phyloP scores from a whole-genome alignment of 2,329 filamentous ascomycete species.

The Neofusicoccum sp. region DNA sequence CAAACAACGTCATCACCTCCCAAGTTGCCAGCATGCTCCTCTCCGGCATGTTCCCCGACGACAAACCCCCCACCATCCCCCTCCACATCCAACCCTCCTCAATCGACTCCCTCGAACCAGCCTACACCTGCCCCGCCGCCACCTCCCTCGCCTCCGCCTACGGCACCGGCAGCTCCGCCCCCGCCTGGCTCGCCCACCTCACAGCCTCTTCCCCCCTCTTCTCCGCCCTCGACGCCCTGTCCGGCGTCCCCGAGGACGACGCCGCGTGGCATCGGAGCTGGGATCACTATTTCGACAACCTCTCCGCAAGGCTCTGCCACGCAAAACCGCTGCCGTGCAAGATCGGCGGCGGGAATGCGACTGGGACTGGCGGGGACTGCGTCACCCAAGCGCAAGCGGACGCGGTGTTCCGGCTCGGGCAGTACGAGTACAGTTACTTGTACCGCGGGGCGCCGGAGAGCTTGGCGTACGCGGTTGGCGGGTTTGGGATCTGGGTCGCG shows the following conservation, averaged over 20 bases:
- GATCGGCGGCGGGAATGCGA: neutral
- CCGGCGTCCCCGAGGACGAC: constrained; percentile 58
- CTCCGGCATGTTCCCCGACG: constrained; percentile 61
- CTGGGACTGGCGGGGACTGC: constrained; percentile 44
- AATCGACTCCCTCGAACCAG: constrained; percentile 72
- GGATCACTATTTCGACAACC: constrained; percentile 84
- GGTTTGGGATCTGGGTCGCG: constrained; percentile 71
- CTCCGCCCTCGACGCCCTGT: constrained; percentile 62
- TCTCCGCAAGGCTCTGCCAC: constrained; percentile 77
- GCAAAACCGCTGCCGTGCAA: constrained; percentile 67
- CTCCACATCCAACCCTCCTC: constrained; percentile 51
- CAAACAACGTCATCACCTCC: constrained; percentile 78
- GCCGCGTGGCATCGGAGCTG: constrained; percentile 67
- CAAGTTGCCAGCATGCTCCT: constrained; percentile 77
- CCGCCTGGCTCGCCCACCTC: constrained; percentile 64
- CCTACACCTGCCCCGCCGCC: constrained; percentile 63
- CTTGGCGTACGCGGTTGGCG: constrained; percentile 59
- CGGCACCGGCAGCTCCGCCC: constrained; percentile 43
- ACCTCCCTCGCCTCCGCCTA: constrained; percentile 44
- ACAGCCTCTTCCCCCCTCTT: constrained; percentile 56
- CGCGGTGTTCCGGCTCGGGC: constrained; percentile 69
- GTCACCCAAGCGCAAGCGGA: constrained; percentile 63
- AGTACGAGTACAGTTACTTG: constrained; percentile 78
- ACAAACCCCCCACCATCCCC: constrained; percentile 29
- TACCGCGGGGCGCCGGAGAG: constrained; percentile 59